These are phyloP conservation scores for Musa schizocarpa DNA, from an alignment of 176 grass and related monocot genomes.

Conservation along the genomic window DNA sequence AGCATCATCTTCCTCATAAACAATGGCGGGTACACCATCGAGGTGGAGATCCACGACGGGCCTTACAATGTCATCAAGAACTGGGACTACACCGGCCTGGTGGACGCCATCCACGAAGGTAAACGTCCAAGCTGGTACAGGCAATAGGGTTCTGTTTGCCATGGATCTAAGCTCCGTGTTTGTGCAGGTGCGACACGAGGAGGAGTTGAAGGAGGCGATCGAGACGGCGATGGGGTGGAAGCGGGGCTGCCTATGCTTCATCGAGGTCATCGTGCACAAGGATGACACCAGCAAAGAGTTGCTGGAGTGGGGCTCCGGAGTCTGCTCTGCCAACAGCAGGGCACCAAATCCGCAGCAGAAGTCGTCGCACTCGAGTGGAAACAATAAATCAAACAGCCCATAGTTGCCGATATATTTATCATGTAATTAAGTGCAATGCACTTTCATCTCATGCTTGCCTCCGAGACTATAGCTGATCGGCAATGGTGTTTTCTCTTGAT, in stretches of 20 bases:
- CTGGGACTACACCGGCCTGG: slow-evolving; percentile 61
- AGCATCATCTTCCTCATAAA: slow-evolving; percentile 85
- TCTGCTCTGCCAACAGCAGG: slow-evolving; percentile 30
- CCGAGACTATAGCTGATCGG: no score
- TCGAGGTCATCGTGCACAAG: slow-evolving; percentile 31
- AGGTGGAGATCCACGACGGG: slow-evolving; percentile 78
- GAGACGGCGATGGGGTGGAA: slow-evolving; percentile 17
- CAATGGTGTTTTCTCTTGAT: no score
- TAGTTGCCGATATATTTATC: no score
- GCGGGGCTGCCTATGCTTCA: slow-evolving; percentile 29
- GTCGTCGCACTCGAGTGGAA: no score
- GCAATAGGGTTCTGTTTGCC: no score
- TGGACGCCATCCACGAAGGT: slow-evolving; percentile 64
- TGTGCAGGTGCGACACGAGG: slow-evolving; percentile 27
- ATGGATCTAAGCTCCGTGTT: neutral
- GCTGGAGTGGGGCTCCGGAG: slow-evolving; percentile 35
- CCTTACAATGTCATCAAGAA: slow-evolving; percentile 95
- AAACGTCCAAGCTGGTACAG: no score
- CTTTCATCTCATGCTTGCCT: no score
- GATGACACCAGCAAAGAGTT: slow-evolving; percentile 34
- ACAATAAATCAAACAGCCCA: no score
- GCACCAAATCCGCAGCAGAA: slow-evolving; percentile 28
- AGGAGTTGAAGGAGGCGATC: slow-evolving; percentile 31
- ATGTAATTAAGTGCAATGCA: neutral
- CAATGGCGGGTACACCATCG: slow-evolving; percentile 92